Evolutionary conservation across 306 rosid genomes (phyloP).

Genomic region (Lotus japonicus): DNA sequence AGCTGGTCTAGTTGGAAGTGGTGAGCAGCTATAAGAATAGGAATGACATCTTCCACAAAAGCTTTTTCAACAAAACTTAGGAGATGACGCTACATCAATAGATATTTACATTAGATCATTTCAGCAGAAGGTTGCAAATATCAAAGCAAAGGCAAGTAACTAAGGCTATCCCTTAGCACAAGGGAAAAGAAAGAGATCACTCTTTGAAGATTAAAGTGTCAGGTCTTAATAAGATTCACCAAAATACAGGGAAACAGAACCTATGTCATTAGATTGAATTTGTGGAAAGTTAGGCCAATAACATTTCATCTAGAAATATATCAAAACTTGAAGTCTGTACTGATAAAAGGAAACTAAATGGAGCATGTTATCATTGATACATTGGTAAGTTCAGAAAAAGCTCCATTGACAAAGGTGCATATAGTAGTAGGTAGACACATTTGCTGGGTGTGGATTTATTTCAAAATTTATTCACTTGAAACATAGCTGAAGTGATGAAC

Average conservation of each 20-base stretch:
- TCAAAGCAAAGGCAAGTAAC: not conserved
- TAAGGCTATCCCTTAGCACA: not conserved
- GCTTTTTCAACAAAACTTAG: conserved; percentile 78
- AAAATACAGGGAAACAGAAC: not conserved
- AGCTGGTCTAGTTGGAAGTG: conserved; percentile 62
- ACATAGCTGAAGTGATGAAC: not conserved
- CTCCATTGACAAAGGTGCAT: no score
- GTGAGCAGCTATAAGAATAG: conserved; percentile 61
- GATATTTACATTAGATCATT: conserved; percentile 16
- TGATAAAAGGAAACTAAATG: not conserved
- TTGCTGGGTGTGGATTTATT: no score
- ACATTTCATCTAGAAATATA: not conserved
- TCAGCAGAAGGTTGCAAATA: not conserved
- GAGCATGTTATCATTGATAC: not conserved
- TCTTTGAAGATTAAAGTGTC: not conserved
- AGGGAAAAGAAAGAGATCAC: not conserved
- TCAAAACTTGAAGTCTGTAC: not conserved
- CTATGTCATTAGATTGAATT: not conserved
- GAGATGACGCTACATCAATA: conserved; percentile 67
- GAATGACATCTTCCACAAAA: conserved; percentile 73
- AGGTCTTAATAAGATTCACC: not conserved
- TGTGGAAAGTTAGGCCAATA: not conserved
- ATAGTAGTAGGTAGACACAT: no score
- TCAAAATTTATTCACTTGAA: no score
- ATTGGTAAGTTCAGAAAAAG: no score